Conservation (phyloP, 331 rosid genomes). For the Phaseolus coccineus region DNA sequence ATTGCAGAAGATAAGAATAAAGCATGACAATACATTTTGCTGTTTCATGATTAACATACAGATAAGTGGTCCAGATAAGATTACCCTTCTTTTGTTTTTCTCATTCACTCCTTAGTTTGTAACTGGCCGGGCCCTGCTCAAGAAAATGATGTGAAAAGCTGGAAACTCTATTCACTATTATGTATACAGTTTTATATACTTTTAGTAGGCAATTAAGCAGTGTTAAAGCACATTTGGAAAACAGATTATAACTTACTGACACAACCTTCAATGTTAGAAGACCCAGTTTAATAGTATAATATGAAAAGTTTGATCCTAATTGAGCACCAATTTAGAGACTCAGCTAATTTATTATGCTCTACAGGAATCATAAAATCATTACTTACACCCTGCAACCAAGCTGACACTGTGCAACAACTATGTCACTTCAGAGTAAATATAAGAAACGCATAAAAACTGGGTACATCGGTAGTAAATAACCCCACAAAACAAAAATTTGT, state of each 20-base stretch:
- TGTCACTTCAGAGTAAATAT: slow-evolving; percentile 23
- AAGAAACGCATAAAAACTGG: slow-evolving; percentile 24
- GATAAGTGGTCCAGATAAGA: slow-evolving; percentile 31
- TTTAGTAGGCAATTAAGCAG: slow-evolving; percentile 21
- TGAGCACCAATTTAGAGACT: not conserved
- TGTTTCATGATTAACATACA: slow-evolving; percentile 29
- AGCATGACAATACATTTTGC: slow-evolving; percentile 9
- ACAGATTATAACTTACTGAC: not conserved
- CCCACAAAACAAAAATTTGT: slow-evolving; percentile 19
- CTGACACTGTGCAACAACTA: slow-evolving; percentile 23
- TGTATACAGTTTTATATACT: slow-evolving; percentile 4
- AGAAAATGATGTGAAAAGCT: slow-evolving; percentile 33
- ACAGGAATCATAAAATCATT: slow-evolving; percentile 4
- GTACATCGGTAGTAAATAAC: not conserved
- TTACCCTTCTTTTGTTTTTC: slow-evolving; percentile 19
- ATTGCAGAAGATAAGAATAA: slow-evolving; percentile 32
- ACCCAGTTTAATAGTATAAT: slow-evolving; percentile 13
- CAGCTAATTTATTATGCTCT: slow-evolving; percentile 15
- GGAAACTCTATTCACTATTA: not conserved
- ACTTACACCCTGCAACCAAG: slow-evolving; percentile 4
- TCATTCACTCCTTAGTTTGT: slow-evolving; percentile 9
- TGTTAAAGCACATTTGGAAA: not conserved
- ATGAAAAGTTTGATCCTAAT: slow-evolving; percentile 5
- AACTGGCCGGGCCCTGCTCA: slow-evolving; percentile 5
- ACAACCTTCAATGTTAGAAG: not conserved